Evolutionary conservation across 371 early-diverging fungal genomes (phyloP), one percentile per base, ranked within the genome.

Genomic region (Nematocida ironsii): DNA sequence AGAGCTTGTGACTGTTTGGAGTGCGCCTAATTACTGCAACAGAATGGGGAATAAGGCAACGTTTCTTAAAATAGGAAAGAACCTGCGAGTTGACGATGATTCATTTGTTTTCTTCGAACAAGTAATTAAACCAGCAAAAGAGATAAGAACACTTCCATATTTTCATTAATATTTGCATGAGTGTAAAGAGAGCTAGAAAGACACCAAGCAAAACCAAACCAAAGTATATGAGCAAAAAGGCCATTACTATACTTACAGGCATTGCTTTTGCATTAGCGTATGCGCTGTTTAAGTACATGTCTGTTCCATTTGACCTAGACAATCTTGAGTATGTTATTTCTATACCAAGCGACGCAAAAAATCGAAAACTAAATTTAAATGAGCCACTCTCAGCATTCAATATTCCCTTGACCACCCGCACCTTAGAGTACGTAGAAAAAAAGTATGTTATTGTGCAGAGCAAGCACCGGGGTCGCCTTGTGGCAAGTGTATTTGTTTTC

Each of bases 1-100:
- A 72, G 84, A 72, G 52, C 72, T 72, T 39, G 80, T 87, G 1
- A 88, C 88, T 72, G 84, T 88, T 3, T 88, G 87, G 87, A 82
- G 84, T 72, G 88, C 88, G 27, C 88, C 88, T 13, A 82, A 88
- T 70, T 88, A 87, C 80, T 84, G 86, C 72, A 82, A 84, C 55
- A 75, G 84, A 55, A 84, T 82, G 72, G 83, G 78, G 44, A 88
- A 88, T 72, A 87, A 80, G 40, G 88, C 82, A 42, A 78, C 75
- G 39, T 69, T 87, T 58, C 72, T 86, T 6, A 45, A 56, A 20
- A 66, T 87, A n/a, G 82, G 76, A 48, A 70, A 83, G 56, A 82
- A 80, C 66, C 55, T 83, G 42, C 42, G 57, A 27, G 54, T 87
- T 48, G 80, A 72, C 20, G 70, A 69, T 44, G 80, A 83, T 47